Percentiles rank a stretch among this genome's conserved stretches.
Evolutionary conservation across 176 grass and related monocot genomes (phyloP).

Genomic region (Zea luxurians): DNA sequence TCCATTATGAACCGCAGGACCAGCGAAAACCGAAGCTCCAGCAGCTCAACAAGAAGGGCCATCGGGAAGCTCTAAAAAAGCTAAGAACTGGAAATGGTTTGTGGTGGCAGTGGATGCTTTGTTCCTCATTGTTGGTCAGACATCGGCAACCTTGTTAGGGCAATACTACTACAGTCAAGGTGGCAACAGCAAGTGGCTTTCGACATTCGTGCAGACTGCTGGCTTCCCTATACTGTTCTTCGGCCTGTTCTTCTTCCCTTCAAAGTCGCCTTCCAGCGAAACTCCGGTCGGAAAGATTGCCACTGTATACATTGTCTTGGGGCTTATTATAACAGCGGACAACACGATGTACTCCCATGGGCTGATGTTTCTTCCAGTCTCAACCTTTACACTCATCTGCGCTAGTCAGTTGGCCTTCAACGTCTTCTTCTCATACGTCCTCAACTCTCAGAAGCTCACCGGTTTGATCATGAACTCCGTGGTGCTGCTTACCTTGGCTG

Average conservation of each 20-base stretch:
- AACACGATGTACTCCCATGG: constrained; percentile 79
- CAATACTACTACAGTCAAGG: constrained; percentile 89
- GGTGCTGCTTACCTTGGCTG: constrained; percentile 64
- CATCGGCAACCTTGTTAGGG: constrained; percentile 56
- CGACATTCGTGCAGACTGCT: constrained; percentile 57
- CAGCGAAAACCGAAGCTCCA: constrained; percentile 42
- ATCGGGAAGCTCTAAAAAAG: neutral
- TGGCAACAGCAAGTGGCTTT: constrained; percentile 71
- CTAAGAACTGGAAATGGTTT: constrained; percentile 37
- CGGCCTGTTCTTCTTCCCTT: constrained; percentile 50
- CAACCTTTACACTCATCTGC: constrained; percentile 72
- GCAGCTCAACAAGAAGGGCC: constrained; percentile 24
- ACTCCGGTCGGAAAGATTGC: constrained; percentile 34
- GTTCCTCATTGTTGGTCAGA: constrained; percentile 63
- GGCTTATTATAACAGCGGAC: constrained; percentile 64
- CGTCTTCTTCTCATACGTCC: constrained; percentile 68
- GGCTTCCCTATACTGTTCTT: constrained; percentile 70
- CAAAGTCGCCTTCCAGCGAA: neutral
- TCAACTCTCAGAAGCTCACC: constrained; percentile 77
- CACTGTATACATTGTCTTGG: constrained; percentile 58
- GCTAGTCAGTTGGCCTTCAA: constrained; percentile 77
- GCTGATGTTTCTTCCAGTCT: constrained; percentile 61
- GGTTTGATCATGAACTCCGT: constrained; percentile 66
- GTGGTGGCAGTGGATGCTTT: constrained; percentile 49
- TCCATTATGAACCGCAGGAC: constrained; percentile 17